A percentile compares a stretch with the other conserved stretches of the same genome.
Evolutionary conservation across 2,329 filamentous ascomycete species (phyloP).

Genomic region (Monilinia fructicola): DNA sequence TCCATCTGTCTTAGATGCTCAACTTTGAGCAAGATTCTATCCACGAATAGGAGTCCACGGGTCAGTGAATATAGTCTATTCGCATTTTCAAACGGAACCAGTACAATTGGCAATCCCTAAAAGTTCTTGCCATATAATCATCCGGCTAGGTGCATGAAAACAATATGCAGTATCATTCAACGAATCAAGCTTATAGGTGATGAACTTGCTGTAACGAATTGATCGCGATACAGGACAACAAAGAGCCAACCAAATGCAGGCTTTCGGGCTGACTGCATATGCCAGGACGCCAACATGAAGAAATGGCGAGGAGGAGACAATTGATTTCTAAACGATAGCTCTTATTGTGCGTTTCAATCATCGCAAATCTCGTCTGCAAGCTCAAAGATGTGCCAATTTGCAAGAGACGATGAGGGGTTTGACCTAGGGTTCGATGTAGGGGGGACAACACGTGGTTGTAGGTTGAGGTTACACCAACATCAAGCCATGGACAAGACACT

Average conservation of each 20-base stretch:
- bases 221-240: not conserved
- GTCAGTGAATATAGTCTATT: not conserved
- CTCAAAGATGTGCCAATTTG: not conserved
- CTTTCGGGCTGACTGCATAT: not conserved
- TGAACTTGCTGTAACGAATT: not conserved
- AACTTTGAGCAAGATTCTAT: not conserved
- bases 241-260: not conserved
- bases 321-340: not conserved
- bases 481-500: not conserved
- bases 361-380: too few species aligned
- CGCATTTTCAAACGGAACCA: not conserved
- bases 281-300: not conserved
- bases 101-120: not conserved
- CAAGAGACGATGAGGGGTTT: not conserved
- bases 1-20: not conserved
- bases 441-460: not conserved
- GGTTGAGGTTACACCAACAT: not conserved
- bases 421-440: not conserved
- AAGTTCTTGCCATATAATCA: not conserved
- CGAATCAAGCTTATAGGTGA: not conserved
- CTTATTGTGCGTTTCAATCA: fast-evolving
- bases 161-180: not conserved
- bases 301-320: not conserved
- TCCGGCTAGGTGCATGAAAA: not conserved
- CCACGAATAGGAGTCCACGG: not conserved